phyloP scores from a whole-genome alignment of 495 filamentous ascomycete genomes.

The Aspergillus wentii region DNA sequence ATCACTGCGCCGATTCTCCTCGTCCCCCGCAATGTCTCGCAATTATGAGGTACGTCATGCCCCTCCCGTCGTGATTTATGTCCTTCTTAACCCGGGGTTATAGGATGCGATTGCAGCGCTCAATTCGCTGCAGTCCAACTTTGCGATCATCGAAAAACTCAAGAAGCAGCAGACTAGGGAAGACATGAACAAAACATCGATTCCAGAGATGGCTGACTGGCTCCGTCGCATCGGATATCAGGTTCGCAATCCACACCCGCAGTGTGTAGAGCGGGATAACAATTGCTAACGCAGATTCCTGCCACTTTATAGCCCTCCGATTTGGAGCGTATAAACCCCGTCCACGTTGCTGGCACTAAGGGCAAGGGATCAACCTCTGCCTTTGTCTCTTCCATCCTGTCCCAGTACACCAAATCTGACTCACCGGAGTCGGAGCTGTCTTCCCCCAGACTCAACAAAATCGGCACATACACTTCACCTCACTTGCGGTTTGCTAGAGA shows the following conservation, averaged over 20 bases:
- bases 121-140: constrained; percentile 88
- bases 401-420: constrained; percentile 48
- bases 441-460: constrained; percentile 41
- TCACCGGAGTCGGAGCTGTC: constrained; percentile 26
- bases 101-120: constrained; percentile 79
- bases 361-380: constrained; percentile 68
- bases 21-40: constrained; percentile 33
- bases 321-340: constrained; percentile 65
- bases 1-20: constrained; percentile 26
- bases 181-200: constrained; percentile 59
- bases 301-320: constrained; percentile 56
- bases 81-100: too few relatives aligned
- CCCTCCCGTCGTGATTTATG: background rate
- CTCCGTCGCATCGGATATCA: constrained; percentile 73
- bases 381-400: constrained; percentile 53
- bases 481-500: constrained; percentile 86
- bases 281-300: constrained; percentile 6
- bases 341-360: constrained; percentile 91
- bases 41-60: constrained; percentile 34
- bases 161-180: constrained; percentile 55
- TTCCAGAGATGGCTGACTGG: constrained; percentile 75
- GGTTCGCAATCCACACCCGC: constrained; percentile 38
- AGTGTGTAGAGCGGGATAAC: background rate
- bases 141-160: constrained; percentile 68
- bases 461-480: constrained; percentile 86